phyloP scores from a whole-genome alignment of 208 protist species.

The Wallacemonas sp. region DNA sequence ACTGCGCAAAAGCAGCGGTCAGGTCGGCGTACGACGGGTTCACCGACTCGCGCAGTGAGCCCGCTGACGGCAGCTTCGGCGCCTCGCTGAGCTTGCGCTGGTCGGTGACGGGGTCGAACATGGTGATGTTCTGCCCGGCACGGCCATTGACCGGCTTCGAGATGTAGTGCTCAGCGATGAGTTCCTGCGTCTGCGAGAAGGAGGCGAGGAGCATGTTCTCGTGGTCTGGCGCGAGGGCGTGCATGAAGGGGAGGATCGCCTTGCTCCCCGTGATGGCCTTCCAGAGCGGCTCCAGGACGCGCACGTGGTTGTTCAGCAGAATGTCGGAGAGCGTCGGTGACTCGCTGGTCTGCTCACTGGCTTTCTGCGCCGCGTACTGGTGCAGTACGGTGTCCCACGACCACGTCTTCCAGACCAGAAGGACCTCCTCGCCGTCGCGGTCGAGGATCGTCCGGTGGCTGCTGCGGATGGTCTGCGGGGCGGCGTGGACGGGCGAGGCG shows the following conservation, averaged over 20 bases:
- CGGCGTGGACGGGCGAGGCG: constrained; percentile 17
- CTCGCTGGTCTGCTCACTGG: constrained; percentile 1
- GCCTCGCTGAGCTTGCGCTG: constrained; percentile 32
- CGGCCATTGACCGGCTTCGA: constrained; percentile 82
- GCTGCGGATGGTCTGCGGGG: constrained; percentile 25
- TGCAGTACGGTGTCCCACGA: constrained; percentile 83
- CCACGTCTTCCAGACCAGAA: constrained; percentile 89
- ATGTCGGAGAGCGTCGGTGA: constrained; percentile 67
- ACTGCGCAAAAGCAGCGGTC: constrained; percentile 26
- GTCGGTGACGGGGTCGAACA: constrained; percentile 67
- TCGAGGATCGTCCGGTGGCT: constrained; percentile 61
- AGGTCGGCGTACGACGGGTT: constrained; percentile 18
- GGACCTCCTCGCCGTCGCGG: constrained; percentile 62
- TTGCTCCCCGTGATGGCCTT: constrained; percentile 82
- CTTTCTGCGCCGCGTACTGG: constrained; percentile 41
- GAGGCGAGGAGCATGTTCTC: constrained; percentile 64
- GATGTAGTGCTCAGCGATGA: constrained; percentile 57
- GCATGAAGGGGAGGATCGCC: constrained; percentile 77
- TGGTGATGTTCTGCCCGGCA: constrained; percentile 74
- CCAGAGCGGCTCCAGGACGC: constrained; percentile 80
- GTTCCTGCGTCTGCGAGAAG: constrained; percentile 59
- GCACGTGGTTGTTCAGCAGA: constrained; percentile 72
- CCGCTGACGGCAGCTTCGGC: constrained; percentile 19
- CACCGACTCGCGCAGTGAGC: constrained; percentile 14
- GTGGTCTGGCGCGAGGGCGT: constrained; percentile 57